These are phyloP conservation scores for Cladosporium sp. DNA, from an alignment of 2,329 filamentous ascomycete genomes.

Conservation along the genomic window DNA sequence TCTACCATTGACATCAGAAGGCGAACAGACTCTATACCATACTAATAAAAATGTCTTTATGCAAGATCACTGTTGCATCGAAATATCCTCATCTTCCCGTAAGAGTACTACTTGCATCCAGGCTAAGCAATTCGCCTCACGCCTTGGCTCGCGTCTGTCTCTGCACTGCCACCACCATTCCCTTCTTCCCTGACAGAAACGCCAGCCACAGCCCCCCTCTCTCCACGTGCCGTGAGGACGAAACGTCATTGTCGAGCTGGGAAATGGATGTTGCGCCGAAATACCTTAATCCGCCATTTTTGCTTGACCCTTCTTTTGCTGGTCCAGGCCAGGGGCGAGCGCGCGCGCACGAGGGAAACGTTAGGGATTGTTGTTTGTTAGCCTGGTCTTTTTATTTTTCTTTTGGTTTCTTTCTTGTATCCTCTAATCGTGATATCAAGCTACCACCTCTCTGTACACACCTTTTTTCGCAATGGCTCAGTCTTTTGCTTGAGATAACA, in stretches of 20 bases:
- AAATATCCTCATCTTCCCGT: not conserved
- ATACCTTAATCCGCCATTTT: not conserved
- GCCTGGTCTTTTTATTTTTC: not conserved
- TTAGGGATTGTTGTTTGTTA: not conserved
- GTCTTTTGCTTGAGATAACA: not conserved
- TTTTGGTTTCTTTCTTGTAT: not conserved
- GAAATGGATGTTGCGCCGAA: not conserved
- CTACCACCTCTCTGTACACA: not conserved
- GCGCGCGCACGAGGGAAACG: not conserved
- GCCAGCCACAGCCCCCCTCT: not conserved
- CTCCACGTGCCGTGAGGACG: not conserved
- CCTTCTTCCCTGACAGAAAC: not conserved
- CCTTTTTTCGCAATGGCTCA: not conserved
- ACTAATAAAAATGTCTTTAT: not conserved
- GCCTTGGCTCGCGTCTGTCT: not conserved
- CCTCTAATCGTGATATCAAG: not conserved
- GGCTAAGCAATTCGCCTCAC: slow-evolving; percentile 8
- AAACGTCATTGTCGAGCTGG: slow-evolving; percentile 8
- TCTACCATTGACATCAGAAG: not conserved
- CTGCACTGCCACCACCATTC: slow-evolving; percentile 2
- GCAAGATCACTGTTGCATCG: not conserved
- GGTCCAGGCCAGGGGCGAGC: not conserved
- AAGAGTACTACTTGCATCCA: no score
- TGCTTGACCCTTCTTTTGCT: not conserved
- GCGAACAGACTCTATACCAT: not conserved